Evolutionary conservation across 2,329 filamentous ascomycete genomes (phyloP), one percentile per base, ranked within the genome.

Genomic region (Apiospora sp.): DNA sequence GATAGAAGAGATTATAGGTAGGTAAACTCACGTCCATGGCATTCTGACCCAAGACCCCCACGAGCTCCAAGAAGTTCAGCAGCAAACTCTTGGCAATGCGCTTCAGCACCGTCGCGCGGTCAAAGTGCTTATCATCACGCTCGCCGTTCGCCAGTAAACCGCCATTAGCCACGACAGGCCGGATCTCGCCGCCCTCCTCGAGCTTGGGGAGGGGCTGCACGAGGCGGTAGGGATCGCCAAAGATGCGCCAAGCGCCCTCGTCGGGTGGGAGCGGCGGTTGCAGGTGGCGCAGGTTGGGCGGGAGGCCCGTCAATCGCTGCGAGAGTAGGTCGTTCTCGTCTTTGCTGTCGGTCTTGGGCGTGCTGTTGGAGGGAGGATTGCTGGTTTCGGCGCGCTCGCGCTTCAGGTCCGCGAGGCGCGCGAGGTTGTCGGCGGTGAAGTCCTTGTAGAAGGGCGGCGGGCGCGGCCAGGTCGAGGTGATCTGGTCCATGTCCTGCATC

Each of bases 401-500:
- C 69, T 84, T 85, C 19, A 89, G 76, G 30, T 83, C 81, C 7
- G 84, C 81, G 71, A 88, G 83, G 4, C 90, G 90, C 19, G 89
- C 83, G 70, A 94, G 79, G 79, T 96, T 97, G 41, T 92, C 90
- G 3, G 90, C 82, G 0, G 94, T 98, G 83, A 98, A 98, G 81
- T 93, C 88, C 76, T 92, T 92, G 91, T 94, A 98, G 84, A 98
- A 97, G 0, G 92, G 92, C 37, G 96, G 96, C 37, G 96, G 96
- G 70, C 93, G 90, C 34, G 96, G 96, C 81, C 95, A 98, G 54
- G 92, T 90, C 34, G 92, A 90, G 37, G 91, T 87, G 77, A 88
- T 82, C 67, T 86, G 84, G 58, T 77, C 77, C 24, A 71, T 19
- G 16, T 71, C 54, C 37, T 54, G 37, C 3, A 48, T 58, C 10